These are phyloP conservation scores for Echinosophora koreensis DNA, from an alignment of 306 rosid genomes.

Conservation along the genomic window DNA sequence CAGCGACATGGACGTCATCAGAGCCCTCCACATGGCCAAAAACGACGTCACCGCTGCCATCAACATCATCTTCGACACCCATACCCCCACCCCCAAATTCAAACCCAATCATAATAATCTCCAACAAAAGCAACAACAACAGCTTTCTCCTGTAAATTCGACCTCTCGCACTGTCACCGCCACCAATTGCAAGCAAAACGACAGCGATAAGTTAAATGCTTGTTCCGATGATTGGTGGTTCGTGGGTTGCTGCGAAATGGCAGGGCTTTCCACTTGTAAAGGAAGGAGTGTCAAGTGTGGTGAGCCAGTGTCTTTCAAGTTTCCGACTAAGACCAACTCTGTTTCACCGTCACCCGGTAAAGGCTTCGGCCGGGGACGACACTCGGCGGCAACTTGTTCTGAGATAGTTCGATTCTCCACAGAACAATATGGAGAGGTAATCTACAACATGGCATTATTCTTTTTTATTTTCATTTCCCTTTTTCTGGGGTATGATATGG, in stretches of 20 bases:
- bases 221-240: conserved; percentile 76
- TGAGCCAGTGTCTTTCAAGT: conserved; percentile 74
- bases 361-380: conserved; percentile 69
- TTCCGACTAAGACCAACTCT: conserved; percentile 57
- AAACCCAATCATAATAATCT: conserved; percentile 47
- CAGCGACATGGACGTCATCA: conserved; percentile 85
- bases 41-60: conserved; percentile 93
- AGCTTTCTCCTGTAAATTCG: conserved; percentile 45
- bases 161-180: conserved; percentile 14
- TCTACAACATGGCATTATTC: neutral
- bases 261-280: conserved; percentile 84
- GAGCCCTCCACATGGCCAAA: conserved; percentile 92
- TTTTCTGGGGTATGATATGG: neutral
- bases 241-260: conserved; percentile 67
- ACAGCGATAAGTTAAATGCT: neutral
- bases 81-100: conserved; percentile 45
- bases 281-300: conserved; percentile 75
- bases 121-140: neutral
- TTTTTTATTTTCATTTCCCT: neutral
- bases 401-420: conserved; percentile 91
- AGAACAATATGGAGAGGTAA: conserved; percentile 80
- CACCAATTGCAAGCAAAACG: conserved; percentile 32
- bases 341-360: conserved; percentile 66
- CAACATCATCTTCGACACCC: conserved; percentile 79
- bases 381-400: conserved; percentile 59